Percentiles rank a stretch among this genome's conserved stretches.
These are phyloP conservation scores for Quaeritorhiza haematococci DNA, from an alignment of 371 early-diverging fungal species.

Conservation along the genomic window DNA sequence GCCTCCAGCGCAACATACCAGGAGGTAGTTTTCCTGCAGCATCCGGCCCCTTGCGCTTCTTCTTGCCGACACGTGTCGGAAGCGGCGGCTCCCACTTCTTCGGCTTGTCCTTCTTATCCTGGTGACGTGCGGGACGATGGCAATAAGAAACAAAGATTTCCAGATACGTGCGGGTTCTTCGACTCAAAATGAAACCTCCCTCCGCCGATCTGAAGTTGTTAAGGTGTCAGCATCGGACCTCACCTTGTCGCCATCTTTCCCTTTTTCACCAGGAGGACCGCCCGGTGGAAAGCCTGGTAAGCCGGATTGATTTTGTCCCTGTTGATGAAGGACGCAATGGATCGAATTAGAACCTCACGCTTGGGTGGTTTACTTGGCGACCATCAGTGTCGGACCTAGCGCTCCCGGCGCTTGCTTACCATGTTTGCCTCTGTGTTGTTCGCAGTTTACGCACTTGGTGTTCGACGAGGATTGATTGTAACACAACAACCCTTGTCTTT, in stretches of 20 bases:
- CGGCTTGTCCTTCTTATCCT: constrained; percentile 73
- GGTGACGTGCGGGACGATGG: neutral
- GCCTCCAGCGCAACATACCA: no score
- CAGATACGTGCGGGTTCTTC: neutral
- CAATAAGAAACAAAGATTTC: neutral
- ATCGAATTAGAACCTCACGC: no score
- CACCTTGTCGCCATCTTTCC: constrained; percentile 14
- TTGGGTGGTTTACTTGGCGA: no score
- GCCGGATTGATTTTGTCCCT: constrained; percentile 42
- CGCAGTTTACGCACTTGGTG: no score
- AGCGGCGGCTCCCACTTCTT: constrained; percentile 99
- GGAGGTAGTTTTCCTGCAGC: constrained; percentile 87
- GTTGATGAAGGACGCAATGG: no score
- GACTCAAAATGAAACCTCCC: neutral
- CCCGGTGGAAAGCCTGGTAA: constrained; percentile 20
- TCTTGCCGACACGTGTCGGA: constrained; percentile 95
- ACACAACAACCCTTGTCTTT: no score
- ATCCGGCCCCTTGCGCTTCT: constrained; percentile 94
- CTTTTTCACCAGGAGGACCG: constrained; percentile 8
- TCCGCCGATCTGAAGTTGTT: constrained; percentile 2
- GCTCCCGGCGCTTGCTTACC: no score
- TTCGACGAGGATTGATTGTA: no score
- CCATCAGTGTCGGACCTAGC: no score
- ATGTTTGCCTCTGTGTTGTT: no score
- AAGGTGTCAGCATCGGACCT: neutral